Evolutionary conservation across 2,329 filamentous ascomycete genomes (phyloP).

Genomic region (Colletotrichum abscissum): DNA sequence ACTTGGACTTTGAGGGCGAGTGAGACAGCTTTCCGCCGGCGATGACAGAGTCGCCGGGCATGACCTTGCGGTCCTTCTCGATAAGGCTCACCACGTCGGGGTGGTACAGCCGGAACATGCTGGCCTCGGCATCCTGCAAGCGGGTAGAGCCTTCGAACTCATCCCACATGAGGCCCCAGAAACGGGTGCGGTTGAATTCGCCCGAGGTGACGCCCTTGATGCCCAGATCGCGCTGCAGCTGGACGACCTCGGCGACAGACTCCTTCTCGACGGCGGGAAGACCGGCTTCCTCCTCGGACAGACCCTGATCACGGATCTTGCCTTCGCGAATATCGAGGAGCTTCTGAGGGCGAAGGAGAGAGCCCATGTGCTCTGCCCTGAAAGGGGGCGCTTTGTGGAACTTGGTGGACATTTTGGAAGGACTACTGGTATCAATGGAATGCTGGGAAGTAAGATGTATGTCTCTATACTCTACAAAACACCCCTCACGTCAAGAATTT

Average conservation of each 20-base stretch:
- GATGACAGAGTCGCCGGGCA: conserved; percentile 67
- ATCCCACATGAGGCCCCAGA: conserved; percentile 66
- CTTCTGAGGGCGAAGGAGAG: conserved; percentile 73
- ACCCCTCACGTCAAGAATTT: not conserved
- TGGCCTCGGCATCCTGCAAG: conserved; percentile 61
- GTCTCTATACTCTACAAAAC: not conserved
- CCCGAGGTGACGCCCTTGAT: conserved; percentile 76
- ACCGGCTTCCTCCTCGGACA: conserved; percentile 57
- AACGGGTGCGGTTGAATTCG: conserved; percentile 68
- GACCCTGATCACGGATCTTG: conserved; percentile 62
- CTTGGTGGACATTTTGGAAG: conserved; percentile 18
- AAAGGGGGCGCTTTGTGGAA: conserved; percentile 62
- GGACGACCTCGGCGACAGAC: conserved; percentile 74
- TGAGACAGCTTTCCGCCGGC: conserved; percentile 60
- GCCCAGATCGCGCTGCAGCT: conserved; percentile 74
- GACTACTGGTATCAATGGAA: rapidly evolving
- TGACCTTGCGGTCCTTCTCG: conserved; percentile 63
- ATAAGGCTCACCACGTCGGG: conserved; percentile 66
- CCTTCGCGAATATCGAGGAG: conserved; percentile 65
- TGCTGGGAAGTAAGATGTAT: no score
- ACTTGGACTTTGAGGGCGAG: conserved; percentile 51
- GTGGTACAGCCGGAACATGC: conserved; percentile 65
- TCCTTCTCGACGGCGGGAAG: conserved; percentile 72
- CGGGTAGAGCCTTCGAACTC: conserved; percentile 61
- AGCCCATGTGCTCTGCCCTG: conserved; percentile 81